Conservation (phyloP, 768 basidiomycete genomes). For the Russula sp. region DNA sequence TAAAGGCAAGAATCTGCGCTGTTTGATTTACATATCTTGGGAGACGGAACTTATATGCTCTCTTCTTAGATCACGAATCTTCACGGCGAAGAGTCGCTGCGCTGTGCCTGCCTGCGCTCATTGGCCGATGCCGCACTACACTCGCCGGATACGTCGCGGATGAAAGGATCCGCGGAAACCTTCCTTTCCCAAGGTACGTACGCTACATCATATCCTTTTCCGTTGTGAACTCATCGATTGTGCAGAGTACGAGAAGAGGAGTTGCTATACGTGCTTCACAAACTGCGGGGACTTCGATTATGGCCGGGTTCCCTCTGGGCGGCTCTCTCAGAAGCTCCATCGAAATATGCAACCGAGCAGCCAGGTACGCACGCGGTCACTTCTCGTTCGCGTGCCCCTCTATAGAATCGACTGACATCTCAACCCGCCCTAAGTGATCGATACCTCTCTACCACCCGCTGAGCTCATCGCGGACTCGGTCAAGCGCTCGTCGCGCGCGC, state of each 20-base stretch:
- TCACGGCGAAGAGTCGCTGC: conserved; percentile 64
- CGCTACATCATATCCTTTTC: conserved; percentile 4
- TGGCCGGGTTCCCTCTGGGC: conserved; percentile 76
- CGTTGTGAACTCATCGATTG: not conserved
- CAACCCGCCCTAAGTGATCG: conserved; percentile 27
- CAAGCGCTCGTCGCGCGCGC: conserved; percentile 68
- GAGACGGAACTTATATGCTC: not conserved
- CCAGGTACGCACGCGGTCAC: conserved; percentile 50
- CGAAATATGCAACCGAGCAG: conserved; percentile 43
- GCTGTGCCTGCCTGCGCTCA: conserved; percentile 59
- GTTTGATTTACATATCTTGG: not conserved
- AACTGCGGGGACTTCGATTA: conserved; percentile 63
- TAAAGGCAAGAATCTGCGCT: conserved; percentile 37
- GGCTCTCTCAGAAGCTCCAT: conserved; percentile 58
- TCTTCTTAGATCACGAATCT: conserved; percentile 46
- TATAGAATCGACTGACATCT: not conserved
- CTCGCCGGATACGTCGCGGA: conserved; percentile 78
- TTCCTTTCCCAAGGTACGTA: conserved; percentile 86
- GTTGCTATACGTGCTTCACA: conserved; percentile 72
- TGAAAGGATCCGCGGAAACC: conserved; percentile 70
- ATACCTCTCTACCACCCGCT: conserved; percentile 41
- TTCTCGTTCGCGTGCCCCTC: not conserved
- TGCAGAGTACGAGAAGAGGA: conserved; percentile 82
- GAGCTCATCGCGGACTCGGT: conserved; percentile 62
- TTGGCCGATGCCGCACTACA: conserved; percentile 66